Conservation (phyloP, 2,329 filamentous ascomycete genomes). For the Plectosphaerella sp. region DNA sequence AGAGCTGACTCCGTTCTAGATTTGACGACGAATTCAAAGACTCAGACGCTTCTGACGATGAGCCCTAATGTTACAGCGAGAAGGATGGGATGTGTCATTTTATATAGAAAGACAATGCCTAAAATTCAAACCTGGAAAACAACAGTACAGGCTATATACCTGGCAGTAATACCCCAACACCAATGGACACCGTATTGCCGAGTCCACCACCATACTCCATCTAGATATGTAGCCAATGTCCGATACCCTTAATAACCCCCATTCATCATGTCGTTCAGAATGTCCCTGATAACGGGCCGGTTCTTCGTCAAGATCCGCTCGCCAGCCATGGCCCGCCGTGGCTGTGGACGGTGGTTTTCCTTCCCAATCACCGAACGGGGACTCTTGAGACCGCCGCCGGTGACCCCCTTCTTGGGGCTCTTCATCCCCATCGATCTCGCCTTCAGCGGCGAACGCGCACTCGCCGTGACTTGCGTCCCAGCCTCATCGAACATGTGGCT, state of each 20-base stretch:
- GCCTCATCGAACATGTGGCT: slow-evolving; percentile 64
- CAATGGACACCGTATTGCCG: too few species aligned
- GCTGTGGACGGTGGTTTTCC: slow-evolving; percentile 41
- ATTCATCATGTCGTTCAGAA: slow-evolving; percentile 66
- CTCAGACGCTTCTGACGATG: slow-evolving; percentile 15
- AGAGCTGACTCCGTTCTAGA: slow-evolving; percentile 14
- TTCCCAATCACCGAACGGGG: slow-evolving; percentile 19
- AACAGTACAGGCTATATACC: slow-evolving; percentile 1
- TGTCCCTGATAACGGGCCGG: slow-evolving; percentile 67
- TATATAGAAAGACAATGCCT: not conserved
- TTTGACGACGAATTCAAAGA: slow-evolving; percentile 26
- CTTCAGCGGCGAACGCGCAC: slow-evolving; percentile 18
- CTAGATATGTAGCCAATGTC: not conserved
- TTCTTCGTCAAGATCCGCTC: slow-evolving; percentile 59
- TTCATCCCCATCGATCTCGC: slow-evolving; percentile 19
- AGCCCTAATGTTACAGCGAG: not conserved
- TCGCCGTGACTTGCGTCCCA: slow-evolving; percentile 40
- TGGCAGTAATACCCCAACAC: not conserved
- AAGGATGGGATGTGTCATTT: not conserved
- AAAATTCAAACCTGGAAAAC: too few species aligned
- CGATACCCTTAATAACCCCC: slow-evolving; percentile 28
- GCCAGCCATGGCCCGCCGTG: slow-evolving; percentile 54
- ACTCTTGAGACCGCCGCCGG: not conserved
- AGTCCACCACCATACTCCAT: slow-evolving; percentile 4
- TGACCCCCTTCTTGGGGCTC: slow-evolving; percentile 10